phyloP scores from a whole-genome alignment of 306 rosid species.

The Malus sylvestris region DNA sequence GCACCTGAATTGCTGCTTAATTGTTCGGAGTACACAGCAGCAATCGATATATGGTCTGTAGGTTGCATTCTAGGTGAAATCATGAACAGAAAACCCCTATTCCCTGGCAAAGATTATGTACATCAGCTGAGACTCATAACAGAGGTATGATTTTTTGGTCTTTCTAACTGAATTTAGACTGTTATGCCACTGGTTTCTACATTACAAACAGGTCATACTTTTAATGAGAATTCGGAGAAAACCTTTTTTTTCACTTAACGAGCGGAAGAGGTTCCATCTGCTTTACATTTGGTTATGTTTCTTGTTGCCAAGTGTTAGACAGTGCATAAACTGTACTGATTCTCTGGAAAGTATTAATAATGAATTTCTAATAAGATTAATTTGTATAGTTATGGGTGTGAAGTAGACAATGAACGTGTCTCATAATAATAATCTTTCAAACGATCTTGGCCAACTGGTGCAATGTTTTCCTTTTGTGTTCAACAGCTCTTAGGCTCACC shows the following conservation, averaged over 20 bases:
- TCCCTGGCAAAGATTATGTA: slow-evolving; percentile 93
- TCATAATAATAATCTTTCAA: neutral
- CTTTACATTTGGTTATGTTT: neutral
- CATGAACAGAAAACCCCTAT: slow-evolving; percentile 73
- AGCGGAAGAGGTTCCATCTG: neutral
- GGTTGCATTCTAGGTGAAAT: slow-evolving; percentile 98
- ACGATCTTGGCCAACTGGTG: neutral
- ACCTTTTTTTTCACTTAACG: neutral
- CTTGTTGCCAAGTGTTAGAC: neutral
- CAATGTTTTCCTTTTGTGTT: slow-evolving; percentile 14
- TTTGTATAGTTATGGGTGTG: neutral
- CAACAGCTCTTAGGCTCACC: slow-evolving; percentile 93
- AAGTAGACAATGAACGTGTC: neutral
- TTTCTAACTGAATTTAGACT: neutral
- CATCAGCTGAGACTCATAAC: slow-evolving; percentile 92
- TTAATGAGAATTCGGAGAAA: neutral
- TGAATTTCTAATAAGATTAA: neutral
- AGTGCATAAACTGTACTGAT: neutral
- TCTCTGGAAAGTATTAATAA: neutral
- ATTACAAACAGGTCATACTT: neutral
- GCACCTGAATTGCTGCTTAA: slow-evolving; percentile 94
- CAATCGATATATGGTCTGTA: slow-evolving; percentile 96
- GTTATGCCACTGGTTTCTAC: neutral
- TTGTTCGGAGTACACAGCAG: slow-evolving; percentile 92
- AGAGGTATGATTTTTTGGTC: slow-evolving; percentile 46